A percentile compares a stretch with the other conserved stretches of the same genome.
These are phyloP conservation scores for Spathaspora boniae DNA, from an alignment of 805 yeast genomes.

Conservation along the genomic window DNA sequence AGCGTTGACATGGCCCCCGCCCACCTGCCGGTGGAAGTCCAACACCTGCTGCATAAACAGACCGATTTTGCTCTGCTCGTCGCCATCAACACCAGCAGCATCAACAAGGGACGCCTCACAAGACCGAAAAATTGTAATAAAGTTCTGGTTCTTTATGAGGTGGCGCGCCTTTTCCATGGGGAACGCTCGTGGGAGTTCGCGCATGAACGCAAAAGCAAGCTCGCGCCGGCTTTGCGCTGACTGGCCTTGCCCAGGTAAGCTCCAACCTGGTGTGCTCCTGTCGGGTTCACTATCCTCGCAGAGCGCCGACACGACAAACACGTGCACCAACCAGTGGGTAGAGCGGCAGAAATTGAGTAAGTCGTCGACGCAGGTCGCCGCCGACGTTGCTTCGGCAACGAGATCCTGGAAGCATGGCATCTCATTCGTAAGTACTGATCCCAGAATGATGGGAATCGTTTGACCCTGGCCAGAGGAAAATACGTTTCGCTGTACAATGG, in stretches of 20 bases:
- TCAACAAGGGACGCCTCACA: too few species aligned
- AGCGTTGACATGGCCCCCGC: not conserved
- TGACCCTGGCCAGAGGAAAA: conserved; percentile 19
- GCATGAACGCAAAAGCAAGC: too few species aligned
- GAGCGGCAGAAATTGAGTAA: conserved; percentile 15
- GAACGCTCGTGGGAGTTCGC: too few species aligned
- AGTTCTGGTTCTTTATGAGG: conserved; percentile 3
- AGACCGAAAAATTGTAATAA: conserved; percentile 1
- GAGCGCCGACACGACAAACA: conserved; percentile 25
- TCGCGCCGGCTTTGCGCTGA: too few species aligned
- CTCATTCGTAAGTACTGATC: conserved; percentile 24
- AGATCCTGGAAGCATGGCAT: conserved; percentile 28
- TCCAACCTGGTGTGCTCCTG: too few species aligned
- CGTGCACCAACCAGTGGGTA: conserved; percentile 23
- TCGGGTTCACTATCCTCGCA: conserved; percentile 3
- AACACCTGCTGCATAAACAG: not conserved
- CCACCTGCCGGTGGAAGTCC: conserved; percentile 1
- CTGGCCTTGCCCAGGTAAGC: too few species aligned
- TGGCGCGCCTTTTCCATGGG: not conserved
- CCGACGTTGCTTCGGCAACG: conserved; percentile 15
- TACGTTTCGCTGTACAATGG: conserved; percentile 24
- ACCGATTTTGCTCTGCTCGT: too few species aligned
- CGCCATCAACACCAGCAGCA: too few species aligned
- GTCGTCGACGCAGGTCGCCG: conserved; percentile 8
- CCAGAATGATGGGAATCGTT: conserved; percentile 26